These are phyloP conservation scores for Exophiala dermatitidis DNA, from an alignment of 2,329 filamentous ascomycete genomes.

Conservation along the genomic window DNA sequence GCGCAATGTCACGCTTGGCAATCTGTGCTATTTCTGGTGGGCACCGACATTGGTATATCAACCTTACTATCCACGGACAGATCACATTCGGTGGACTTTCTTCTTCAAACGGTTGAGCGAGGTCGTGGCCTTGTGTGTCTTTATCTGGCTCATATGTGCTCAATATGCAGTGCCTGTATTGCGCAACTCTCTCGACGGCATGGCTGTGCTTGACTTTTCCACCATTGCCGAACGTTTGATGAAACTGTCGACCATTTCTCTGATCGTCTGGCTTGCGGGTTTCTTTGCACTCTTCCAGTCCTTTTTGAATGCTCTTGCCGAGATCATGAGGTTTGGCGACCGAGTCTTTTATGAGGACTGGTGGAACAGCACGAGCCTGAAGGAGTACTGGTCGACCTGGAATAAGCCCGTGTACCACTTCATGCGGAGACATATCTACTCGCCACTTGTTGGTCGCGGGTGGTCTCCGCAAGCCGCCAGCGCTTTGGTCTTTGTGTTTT, in stretches of 20 bases:
- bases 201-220: conserved; percentile 68
- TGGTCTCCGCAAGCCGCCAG: conserved; percentile 66
- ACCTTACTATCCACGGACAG: conserved; percentile 84
- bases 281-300: conserved; percentile 97
- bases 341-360: conserved; percentile 93
- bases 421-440: conserved; percentile 91
- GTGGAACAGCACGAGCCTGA: conserved; percentile 89
- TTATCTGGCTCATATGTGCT: conserved; percentile 91
- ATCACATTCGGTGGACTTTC: conserved; percentile 76
- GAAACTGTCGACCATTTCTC: conserved; percentile 89
- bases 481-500: conserved; percentile 77
- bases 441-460: conserved; percentile 76
- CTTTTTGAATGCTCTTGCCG: conserved; percentile 81
- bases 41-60: conserved; percentile 95
- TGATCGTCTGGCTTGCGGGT: conserved; percentile 94
- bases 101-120: conserved; percentile 77
- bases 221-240: conserved; percentile 83
- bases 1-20: conserved; percentile 77
- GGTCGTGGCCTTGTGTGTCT: conserved; percentile 67
- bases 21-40: conserved; percentile 95
- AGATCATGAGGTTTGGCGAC: conserved; percentile 84
- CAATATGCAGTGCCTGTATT: conserved; percentile 91
- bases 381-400: conserved; percentile 91
- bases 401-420: conserved; percentile 97
- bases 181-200: conserved; percentile 81